Evolutionary conservation across 345 rosid genomes (phyloP).

Genomic region (Citrus medica): DNA sequence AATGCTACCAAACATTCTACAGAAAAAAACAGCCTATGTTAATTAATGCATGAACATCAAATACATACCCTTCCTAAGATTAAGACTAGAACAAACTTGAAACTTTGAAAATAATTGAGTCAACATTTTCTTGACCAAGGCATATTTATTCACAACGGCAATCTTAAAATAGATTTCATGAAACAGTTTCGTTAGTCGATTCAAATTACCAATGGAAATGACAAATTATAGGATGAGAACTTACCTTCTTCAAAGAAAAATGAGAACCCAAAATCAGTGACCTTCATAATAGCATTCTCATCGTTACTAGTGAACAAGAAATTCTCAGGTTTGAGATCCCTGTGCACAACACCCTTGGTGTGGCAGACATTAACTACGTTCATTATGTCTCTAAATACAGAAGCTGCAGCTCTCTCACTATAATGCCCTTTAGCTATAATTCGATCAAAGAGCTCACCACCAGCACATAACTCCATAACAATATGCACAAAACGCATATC

Average conservation of each 20-base stretch:
- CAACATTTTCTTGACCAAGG: too few relatives aligned
- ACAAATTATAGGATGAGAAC: conserved; percentile 17
- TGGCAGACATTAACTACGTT: conserved; percentile 58
- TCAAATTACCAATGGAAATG: not conserved
- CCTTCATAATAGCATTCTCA: conserved; percentile 27
- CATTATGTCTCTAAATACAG: conserved; percentile 21
- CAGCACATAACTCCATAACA: conserved; percentile 43
- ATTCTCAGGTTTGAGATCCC: conserved; percentile 48
- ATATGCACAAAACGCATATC: conserved; percentile 35
- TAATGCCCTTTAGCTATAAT: conserved; percentile 34
- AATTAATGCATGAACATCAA: too few relatives aligned
- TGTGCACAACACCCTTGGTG: conserved; percentile 85
- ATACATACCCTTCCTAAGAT: too few relatives aligned
- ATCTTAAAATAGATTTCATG: not conserved
- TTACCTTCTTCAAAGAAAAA: conserved; percentile 53
- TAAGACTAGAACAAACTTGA: too few relatives aligned
- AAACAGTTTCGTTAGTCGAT: not conserved
- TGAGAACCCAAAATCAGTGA: conserved; percentile 82
- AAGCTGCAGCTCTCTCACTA: conserved; percentile 34
- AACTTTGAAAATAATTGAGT: too few relatives aligned
- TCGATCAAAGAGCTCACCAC: conserved; percentile 36
- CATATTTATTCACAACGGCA: not conserved
- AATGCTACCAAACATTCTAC: not conserved
- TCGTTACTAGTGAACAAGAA: conserved; percentile 31
- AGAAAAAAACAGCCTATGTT: too few relatives aligned